A percentile compares a stretch with the other conserved stretches of the same genome.
phyloP scores from a whole-genome alignment of 1,284 basidiomycete genomes.

The Sporisorium graminicola region DNA sequence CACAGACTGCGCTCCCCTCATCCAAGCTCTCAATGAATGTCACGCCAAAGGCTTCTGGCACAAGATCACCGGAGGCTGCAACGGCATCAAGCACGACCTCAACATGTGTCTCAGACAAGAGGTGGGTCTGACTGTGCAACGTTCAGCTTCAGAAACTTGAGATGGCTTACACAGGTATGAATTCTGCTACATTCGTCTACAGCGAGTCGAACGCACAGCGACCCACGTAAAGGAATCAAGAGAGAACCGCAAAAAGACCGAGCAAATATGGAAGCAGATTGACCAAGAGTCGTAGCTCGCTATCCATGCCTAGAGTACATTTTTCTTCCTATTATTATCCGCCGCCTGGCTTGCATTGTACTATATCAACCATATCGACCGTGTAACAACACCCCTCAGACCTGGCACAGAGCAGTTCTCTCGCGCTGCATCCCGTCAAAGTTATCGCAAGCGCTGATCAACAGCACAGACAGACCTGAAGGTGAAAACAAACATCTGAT shows the following conservation, averaged over 20 bases:
- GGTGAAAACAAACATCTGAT: too few relatives aligned
- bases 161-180: neutral
- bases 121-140: conserved; percentile 22
- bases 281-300: conserved; percentile 37
- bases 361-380: conserved; percentile 3
- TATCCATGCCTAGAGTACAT: neutral
- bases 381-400: conserved; percentile 9
- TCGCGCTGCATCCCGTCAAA: too few relatives aligned
- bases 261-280: conserved; percentile 53
- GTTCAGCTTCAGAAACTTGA: neutral
- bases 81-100: conserved; percentile 58
- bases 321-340: neutral
- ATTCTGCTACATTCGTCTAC: neutral
- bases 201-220: conserved; percentile 45
- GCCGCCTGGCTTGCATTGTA: conserved; percentile 4
- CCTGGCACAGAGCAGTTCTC: neutral
- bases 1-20: conserved; percentile 55
- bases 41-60: conserved; percentile 48
- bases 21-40: conserved; percentile 54
- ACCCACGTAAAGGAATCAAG: conserved; percentile 38
- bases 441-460: too few relatives aligned
- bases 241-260: conserved; percentile 46
- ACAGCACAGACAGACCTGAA: too few relatives aligned
- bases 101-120: conserved; percentile 57
- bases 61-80: conserved; percentile 57